Percentiles rank a stretch among this genome's conserved stretches.
Conservation (phyloP, 2,329 filamentous ascomycete genomes). For the Arthrobotrys sphaeroides region DNA sequence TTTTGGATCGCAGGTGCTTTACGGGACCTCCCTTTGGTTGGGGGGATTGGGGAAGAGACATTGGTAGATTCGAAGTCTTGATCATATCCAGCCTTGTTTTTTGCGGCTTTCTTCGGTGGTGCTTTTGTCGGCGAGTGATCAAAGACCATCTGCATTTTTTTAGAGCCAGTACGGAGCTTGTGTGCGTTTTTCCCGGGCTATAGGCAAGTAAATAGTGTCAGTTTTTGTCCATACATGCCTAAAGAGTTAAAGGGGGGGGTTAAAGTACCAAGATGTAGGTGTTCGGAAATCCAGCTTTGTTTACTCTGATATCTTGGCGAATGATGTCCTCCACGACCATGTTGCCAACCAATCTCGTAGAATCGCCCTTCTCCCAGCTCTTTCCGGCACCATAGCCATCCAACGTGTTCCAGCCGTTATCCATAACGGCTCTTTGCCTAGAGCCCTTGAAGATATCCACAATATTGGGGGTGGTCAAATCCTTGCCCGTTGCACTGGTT, state of each 20-base stretch:
- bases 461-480: constrained; percentile 79
- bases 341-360: constrained; percentile 83
- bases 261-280: constrained; percentile 74
- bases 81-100: constrained; percentile 60
- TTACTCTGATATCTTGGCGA: constrained; percentile 74
- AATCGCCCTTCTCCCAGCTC: constrained; percentile 75
- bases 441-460: constrained; percentile 84
- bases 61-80: constrained; percentile 72
- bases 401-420: constrained; percentile 65
- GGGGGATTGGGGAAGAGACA: constrained; percentile 70
- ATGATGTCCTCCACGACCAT: constrained; percentile 79
- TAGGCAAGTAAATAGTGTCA: constrained; percentile 51
- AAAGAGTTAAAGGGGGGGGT: background rate
- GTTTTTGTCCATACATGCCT: constrained; percentile 57
- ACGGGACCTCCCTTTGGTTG: constrained; percentile 54
- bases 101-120: constrained; percentile 57
- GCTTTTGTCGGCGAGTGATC: constrained; percentile 53
- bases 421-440: constrained; percentile 69
- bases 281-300: constrained; percentile 73
- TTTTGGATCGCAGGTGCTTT: constrained; percentile 55
- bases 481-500: constrained; percentile 61
- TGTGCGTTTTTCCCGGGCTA: constrained; percentile 60
- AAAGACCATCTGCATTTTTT: constrained; percentile 58
- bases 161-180: constrained; percentile 53
- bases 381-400: constrained; percentile 75